Conservation (phyloP, 2,329 filamentous ascomycete genomes). For the Aureobasidium sp. region DNA sequence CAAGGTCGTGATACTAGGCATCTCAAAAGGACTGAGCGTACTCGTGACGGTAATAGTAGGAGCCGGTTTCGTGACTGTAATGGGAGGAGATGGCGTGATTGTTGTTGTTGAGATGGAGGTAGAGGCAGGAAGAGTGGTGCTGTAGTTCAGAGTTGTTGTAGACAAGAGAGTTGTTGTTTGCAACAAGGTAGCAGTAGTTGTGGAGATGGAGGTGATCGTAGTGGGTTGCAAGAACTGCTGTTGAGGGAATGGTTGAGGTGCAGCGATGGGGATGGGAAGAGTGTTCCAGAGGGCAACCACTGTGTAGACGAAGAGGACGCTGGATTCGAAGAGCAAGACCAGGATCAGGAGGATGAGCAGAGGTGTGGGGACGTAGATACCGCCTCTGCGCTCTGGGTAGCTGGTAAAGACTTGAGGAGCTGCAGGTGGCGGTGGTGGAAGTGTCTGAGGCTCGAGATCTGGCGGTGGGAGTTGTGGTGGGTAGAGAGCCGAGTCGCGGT, state of each 20-base stretch:
- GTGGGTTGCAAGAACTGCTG: neutral
- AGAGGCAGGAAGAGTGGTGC: neutral
- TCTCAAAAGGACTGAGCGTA: neutral
- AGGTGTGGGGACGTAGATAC: conserved; percentile 24
- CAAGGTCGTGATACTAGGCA: conserved; percentile 12
- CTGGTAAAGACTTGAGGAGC: conserved; percentile 18
- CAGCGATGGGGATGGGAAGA: conserved; percentile 22
- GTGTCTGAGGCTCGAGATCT: conserved; percentile 15
- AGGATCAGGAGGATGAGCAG: conserved; percentile 25
- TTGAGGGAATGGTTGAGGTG: neutral
- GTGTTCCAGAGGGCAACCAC: conserved; percentile 30
- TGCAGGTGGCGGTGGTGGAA: conserved; percentile 14
- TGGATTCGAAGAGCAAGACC: conserved; percentile 25
- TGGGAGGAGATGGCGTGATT: neutral
- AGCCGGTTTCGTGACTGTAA: conserved; percentile 13
- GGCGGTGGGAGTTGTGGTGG: conserved; percentile 16
- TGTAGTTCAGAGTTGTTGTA: neutral
- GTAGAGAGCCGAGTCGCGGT: conserved; percentile 7
- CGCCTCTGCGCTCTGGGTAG: conserved; percentile 21
- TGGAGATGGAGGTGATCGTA: neutral
- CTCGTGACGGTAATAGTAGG: conserved; percentile 12
- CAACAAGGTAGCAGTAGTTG: neutral
- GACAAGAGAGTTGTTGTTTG: neutral
- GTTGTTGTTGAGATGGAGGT: neutral
- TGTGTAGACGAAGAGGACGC: conserved; percentile 29